Evolutionary conservation across 2,329 filamentous ascomycete species (phyloP).

Genomic region (Trichophaea hybrida): DNA sequence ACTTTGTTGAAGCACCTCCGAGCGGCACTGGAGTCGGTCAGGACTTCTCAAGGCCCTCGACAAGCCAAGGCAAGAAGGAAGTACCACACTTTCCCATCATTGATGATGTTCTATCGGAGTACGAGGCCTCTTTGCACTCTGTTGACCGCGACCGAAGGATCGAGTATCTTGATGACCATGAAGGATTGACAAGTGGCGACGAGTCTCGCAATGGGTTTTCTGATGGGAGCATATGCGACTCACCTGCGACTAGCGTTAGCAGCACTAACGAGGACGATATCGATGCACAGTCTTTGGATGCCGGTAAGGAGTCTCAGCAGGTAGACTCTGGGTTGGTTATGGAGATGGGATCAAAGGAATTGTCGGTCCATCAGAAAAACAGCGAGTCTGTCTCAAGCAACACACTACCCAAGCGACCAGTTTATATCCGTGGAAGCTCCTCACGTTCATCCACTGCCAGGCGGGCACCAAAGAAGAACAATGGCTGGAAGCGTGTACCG

Average conservation of each 20-base stretch:
- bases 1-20: not conserved
- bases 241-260: not conserved
- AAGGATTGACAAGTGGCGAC: not conserved
- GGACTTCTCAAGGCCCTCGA: not conserved
- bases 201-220: not conserved
- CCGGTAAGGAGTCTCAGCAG: no score
- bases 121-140: not conserved
- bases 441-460: not conserved
- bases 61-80: not conserved
- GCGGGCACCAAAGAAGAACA: slow-evolving; percentile 4
- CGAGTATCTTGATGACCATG: not conserved
- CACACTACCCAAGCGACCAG: not conserved
- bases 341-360: not conserved
- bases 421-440: not conserved
- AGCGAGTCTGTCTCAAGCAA: not conserved
- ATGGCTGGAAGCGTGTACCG: slow-evolving; percentile 2
- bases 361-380: not conserved
- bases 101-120: slow-evolving; percentile 1
- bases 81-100: slow-evolving; percentile 1
- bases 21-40: not conserved
- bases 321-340: not conserved
- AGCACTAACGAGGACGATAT: not conserved
- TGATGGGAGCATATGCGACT: not conserved
- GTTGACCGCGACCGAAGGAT: not conserved
- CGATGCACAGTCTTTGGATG: not conserved